Conservation (phyloP, 23 red algal species). For the Gracilariopsis chorda region DNA sequence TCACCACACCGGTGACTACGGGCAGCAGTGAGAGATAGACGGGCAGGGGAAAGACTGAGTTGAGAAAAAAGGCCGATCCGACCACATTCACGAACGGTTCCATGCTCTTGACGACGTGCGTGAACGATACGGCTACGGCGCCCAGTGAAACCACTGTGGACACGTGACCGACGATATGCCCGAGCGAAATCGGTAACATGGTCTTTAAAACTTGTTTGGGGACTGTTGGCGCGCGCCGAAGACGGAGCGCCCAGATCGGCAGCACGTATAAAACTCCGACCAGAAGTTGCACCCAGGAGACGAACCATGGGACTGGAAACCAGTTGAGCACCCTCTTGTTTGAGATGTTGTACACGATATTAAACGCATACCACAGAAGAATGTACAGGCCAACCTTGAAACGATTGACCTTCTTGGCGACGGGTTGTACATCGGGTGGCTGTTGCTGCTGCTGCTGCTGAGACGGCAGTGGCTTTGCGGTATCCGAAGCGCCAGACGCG, state of each 20-base stretch:
- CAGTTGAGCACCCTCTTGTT: constrained; percentile 97
- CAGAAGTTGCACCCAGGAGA: constrained; percentile 89
- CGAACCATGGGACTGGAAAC: constrained; percentile 90
- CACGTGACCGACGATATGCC: constrained; percentile 88
- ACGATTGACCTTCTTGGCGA: constrained; percentile 16
- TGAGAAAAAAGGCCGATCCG: constrained; percentile 92
- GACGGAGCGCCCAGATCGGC: constrained; percentile 75
- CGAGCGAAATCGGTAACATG: constrained; percentile 71
- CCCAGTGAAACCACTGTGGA: constrained; percentile 90
- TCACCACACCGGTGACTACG: constrained; percentile 92
- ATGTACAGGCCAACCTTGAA: constrained; percentile 88
- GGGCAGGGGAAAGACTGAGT: constrained; percentile 79
- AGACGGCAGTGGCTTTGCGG: not conserved
- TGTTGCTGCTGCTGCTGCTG: not conserved
- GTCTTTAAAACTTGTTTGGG: constrained; percentile 68
- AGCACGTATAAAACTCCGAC: constrained; percentile 80
- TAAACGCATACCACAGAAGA: constrained; percentile 96
- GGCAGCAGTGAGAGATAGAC: constrained; percentile 94
- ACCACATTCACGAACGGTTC: constrained; percentile 97
- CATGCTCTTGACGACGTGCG: constrained; percentile 97
- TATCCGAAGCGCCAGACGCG: constrained; percentile 29
- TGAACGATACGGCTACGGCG: constrained; percentile 97
- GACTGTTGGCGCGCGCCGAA: constrained; percentile 80
- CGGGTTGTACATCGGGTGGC: not conserved
- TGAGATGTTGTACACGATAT: constrained; percentile 99